These are phyloP conservation scores for Rhizophora mangle DNA, from an alignment of 345 rosid genomes.

Conservation along the genomic window DNA sequence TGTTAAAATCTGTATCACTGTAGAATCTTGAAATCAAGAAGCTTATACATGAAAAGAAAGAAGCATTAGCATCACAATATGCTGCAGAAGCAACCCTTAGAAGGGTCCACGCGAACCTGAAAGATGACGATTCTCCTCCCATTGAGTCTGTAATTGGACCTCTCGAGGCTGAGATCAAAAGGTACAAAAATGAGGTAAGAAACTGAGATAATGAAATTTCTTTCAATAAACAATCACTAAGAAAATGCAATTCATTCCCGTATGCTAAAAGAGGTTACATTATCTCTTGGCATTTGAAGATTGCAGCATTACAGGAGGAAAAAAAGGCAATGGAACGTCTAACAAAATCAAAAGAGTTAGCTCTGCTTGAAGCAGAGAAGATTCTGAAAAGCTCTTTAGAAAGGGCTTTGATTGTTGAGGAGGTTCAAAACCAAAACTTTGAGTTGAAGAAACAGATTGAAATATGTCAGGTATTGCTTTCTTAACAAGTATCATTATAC, in stretches of 20 bases:
- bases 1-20: conserved; percentile 10
- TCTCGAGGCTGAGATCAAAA: conserved; percentile 76
- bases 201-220: neutral
- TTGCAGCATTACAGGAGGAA: conserved; percentile 70
- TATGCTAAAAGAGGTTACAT: neutral
- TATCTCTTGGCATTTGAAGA: conserved; percentile 26
- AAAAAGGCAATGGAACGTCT: conserved; percentile 88
- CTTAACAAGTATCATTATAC: too few relatives aligned
- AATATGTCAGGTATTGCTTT: conserved; percentile 57
- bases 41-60: conserved; percentile 61
- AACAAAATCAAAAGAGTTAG: conserved; percentile 78
- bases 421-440: conserved; percentile 88
- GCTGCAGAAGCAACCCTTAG: conserved; percentile 89
- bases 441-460: conserved; percentile 83
- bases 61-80: conserved; percentile 81
- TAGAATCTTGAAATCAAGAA: conserved; percentile 81
- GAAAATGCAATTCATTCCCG: neutral
- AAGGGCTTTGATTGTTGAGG: conserved; percentile 89
- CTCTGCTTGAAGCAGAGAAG: conserved; percentile 87
- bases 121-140: conserved; percentile 62
- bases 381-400: conserved; percentile 80
- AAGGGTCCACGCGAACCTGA: conserved; percentile 62
- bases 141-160: conserved; percentile 76
- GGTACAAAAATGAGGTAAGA: conserved; percentile 68
- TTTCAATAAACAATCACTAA: neutral